Evolutionary conservation across 2,329 filamentous ascomycete species (phyloP).

Genomic region (Colletotrichum sp.): DNA sequence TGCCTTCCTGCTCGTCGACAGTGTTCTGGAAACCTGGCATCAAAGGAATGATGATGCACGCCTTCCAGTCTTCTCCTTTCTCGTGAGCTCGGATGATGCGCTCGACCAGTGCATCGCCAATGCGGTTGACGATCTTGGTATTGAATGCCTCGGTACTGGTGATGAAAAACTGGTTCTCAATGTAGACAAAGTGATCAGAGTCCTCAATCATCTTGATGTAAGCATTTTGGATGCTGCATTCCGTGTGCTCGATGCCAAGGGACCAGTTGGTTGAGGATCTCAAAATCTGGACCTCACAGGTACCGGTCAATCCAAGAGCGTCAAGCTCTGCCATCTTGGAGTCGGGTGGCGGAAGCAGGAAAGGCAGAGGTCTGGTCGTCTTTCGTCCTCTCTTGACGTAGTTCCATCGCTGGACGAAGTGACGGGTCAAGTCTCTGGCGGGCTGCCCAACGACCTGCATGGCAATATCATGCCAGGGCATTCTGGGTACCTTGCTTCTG

Average conservation of each 20-base stretch:
- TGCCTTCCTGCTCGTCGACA: conserved; percentile 91
- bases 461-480: conserved; percentile 98
- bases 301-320: conserved; percentile 85
- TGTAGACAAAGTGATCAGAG: conserved; percentile 97
- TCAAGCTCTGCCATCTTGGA: conserved; percentile 87
- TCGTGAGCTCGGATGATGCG: conserved; percentile 85
- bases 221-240: conserved; percentile 94
- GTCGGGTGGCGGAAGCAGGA: conserved; percentile 91
- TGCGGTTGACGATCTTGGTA: conserved; percentile 87
- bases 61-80: conserved; percentile 89
- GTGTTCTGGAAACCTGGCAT: conserved; percentile 99
- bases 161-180: conserved; percentile 99
- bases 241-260: conserved; percentile 83
- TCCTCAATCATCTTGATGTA: conserved; percentile 95
- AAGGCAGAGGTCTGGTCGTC: conserved; percentile 90
- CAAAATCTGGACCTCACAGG: conserved; percentile 95
- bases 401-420: conserved; percentile 98
- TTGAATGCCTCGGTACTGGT: conserved; percentile 89
- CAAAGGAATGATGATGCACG: conserved; percentile 87
- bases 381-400: conserved; percentile 93
- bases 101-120: conserved; percentile 92
- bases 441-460: conserved; percentile 99
- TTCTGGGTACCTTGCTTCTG: conserved; percentile 82
- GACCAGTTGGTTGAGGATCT: conserved; percentile 93
- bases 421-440: conserved; percentile 88